Base-by-base conservation (phyloP, 371 early-diverging fungal species). In the Rhizomucor pusillus region DNA sequence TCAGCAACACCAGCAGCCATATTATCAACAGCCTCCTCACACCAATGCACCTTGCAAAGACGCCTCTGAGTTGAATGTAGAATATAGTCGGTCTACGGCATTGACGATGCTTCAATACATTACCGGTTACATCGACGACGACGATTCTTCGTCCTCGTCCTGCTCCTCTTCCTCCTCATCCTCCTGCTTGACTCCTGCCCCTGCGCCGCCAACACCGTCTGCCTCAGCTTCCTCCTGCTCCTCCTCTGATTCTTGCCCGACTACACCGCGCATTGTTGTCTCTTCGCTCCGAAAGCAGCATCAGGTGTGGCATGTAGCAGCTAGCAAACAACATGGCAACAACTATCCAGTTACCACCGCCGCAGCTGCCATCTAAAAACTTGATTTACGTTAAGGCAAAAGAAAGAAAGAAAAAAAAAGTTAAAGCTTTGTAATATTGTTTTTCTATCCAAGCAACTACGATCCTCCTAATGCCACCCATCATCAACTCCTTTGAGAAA, bases 151-250 rank as follows among this genome's bases (percentile, higher is more conserved):
- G 22, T 65, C 63, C 24, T 63, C 47, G 62, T 5, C 60, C 71
- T 39, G 62, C 63, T 16, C 60, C 46, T 19, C 67, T 20, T 57
- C 67, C 62, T 59, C 66, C n/a, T 60, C 67, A 22, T 65, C 63
- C 24, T 63, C 47, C 10, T 67, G 65, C 41, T 61, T 64, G 56
- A 59, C 64, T 5, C 60, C 71, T 39, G 62, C 63, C 20, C 60
- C 46, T 19, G 35, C 52, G 10, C 33, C 40, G n/a, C 22, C 37
- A 33, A 43, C 53, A 40, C 34, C 53, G 1, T 52, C 59, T 22
- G 35, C 47, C n/a, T 46, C 36, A 35, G 35, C 52, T 9, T 51
- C 39, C 48, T 36, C 29, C 33, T 29, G 14, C 19, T 24, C 16
- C 49, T 2, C 23, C 33, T n/a, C 33, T 33, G 18, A 34, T 29